Base-by-base conservation (phyloP, 129 eudicot genomes). In the Flaveria ramosissima region DNA sequence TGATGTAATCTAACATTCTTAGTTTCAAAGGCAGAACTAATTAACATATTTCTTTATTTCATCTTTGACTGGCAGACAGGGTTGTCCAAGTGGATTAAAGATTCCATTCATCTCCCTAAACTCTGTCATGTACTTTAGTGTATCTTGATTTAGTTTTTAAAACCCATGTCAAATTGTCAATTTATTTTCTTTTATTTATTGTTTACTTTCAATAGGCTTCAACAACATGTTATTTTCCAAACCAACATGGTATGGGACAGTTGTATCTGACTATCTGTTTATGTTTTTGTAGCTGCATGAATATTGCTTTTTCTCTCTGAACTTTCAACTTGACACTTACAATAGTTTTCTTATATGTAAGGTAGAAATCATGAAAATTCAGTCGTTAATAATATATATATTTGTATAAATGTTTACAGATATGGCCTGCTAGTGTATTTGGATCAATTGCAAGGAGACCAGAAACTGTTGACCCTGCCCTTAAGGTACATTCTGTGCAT, bases 341-440 rank as follows among this genome's bases (percentile, higher is more conserved):
- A 50, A 4, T 42, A 20, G 11, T 47, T 68, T 62, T n/a, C 12
- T 3, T 62, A 46, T 12, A 48, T 2, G 61, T 41, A 55, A 53
- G 30, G 24, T 30, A 47, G 43, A 70, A 46, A 69, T 70, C 62
- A 45, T 78, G 39, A 43, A 77, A 7, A 1, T n/a, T 57, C 74
- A 3, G 15, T 32, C 7, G 56, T 65, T 65, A 19, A 78, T 17
- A 60, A 23, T 68, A 14, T 70, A 14, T 70, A 73, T 39, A 70
- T 64, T 4, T 23, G 2, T 71, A 52, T 27, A 63, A 67, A n/a
- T 43, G 6, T 23, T 68, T 77, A 26, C 68, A 85, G 88, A 47
- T 85, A 62, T 85, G 83, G 85, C 88, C 88, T 68, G 45, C 57
- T 43, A 57, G 43, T 67, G 73, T 70, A 50, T 77, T 84, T 63